Conservation (phyloP, 345 rosid genomes). For the Brassica nigra region DNA sequence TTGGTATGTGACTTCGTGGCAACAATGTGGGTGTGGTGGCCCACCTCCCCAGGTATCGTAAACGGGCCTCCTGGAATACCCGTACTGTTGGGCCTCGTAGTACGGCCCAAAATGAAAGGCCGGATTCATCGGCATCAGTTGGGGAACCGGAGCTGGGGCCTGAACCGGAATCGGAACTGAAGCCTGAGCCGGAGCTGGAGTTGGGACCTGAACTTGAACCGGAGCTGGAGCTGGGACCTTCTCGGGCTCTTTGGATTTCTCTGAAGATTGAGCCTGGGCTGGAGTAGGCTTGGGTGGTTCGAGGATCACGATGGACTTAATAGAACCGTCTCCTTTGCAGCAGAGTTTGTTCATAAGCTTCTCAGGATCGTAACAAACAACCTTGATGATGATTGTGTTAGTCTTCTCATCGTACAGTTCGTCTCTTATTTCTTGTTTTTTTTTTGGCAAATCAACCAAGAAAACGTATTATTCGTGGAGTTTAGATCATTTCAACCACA, state of each 20-base stretch:
- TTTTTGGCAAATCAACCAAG: not conserved
- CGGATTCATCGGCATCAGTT: conserved; percentile 16
- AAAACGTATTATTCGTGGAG: not conserved
- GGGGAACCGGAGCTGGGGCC: not conserved
- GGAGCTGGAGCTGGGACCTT: conserved; percentile 24
- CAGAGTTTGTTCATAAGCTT: conserved; percentile 57
- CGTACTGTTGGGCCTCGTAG: conserved; percentile 25
- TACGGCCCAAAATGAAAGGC: conserved; percentile 40
- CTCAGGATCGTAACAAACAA: conserved; percentile 72
- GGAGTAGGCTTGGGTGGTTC: conserved; percentile 36
- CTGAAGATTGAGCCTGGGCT: not conserved
- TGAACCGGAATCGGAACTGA: too few species aligned
- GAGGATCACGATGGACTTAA: conserved; percentile 54
- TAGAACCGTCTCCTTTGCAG: conserved; percentile 52
- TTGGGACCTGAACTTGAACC: not conserved
- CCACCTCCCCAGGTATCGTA: conserved; percentile 58
- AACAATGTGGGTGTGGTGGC: not conserved
- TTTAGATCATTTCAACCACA: not conserved
- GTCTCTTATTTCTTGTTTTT: conserved; percentile 50
- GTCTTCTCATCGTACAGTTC: conserved; percentile 68
- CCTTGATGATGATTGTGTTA: conserved; percentile 63
- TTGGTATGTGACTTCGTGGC: conserved; percentile 40
- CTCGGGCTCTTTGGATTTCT: conserved; percentile 23
- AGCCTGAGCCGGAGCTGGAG: not conserved
- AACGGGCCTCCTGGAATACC: conserved; percentile 52